A percentile compares a stretch with the other conserved stretches of the same genome.
Conservation (phyloP, 1,139 yeast species). For the Debaryomyces nepalensis region DNA sequence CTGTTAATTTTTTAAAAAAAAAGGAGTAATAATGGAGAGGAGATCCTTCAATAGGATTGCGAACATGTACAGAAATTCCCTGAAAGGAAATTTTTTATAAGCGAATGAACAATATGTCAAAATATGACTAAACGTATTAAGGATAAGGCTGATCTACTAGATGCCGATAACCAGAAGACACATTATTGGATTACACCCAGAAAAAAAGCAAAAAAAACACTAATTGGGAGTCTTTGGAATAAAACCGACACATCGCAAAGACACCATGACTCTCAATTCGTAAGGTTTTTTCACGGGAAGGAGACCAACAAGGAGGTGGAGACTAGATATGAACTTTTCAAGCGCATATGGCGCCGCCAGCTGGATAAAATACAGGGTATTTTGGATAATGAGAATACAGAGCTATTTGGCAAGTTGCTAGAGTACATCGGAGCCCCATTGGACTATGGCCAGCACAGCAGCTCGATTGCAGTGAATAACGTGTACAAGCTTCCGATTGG, state of each 20-base stretch:
- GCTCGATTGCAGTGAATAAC: slow-evolving; percentile 3
- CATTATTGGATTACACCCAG: slow-evolving; percentile 16
- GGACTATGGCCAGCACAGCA: slow-evolving; percentile 10
- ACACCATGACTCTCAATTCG: slow-evolving; percentile 32
- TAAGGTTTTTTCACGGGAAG: slow-evolving; percentile 40
- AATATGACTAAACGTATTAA: slow-evolving; percentile 5
- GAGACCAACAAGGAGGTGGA: slow-evolving; percentile 42
- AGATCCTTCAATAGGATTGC: background rate
- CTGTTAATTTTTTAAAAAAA: background rate
- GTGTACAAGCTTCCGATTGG: slow-evolving; percentile 42
- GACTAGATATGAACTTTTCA: slow-evolving; percentile 44
- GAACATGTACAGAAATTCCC: slow-evolving; percentile 1
- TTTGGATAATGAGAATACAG: slow-evolving; percentile 42
- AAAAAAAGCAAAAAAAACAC: slow-evolving; percentile 10
- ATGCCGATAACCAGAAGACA: slow-evolving; percentile 17
- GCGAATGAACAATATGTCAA: slow-evolving; percentile 3
- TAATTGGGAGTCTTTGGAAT: slow-evolving; percentile 7
- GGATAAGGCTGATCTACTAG: slow-evolving; percentile 13
- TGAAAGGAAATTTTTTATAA: slow-evolving; percentile 3
- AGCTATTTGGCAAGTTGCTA: slow-evolving; percentile 38
- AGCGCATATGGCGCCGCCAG: slow-evolving; percentile 45
- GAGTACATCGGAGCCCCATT: slow-evolving; percentile 28
- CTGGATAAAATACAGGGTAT: slow-evolving; percentile 39
- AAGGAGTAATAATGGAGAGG: background rate
- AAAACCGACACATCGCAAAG: slow-evolving; percentile 6